Conservation (phyloP, 2,329 filamentous ascomycete genomes). For the Fusarium succisae region DNA sequence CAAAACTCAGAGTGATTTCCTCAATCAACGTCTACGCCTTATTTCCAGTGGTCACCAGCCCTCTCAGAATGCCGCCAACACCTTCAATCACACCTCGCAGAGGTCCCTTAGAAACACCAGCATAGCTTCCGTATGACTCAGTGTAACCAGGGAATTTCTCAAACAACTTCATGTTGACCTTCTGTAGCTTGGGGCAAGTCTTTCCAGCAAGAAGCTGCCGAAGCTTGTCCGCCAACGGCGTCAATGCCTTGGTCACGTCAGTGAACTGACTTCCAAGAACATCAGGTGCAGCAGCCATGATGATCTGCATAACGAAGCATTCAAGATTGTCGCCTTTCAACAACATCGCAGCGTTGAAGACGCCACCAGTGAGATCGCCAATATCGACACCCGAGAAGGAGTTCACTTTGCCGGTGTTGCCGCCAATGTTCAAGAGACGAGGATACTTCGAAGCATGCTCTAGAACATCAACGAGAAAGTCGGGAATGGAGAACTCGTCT, state of each 20-base stretch:
- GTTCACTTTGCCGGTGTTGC: constrained; percentile 2
- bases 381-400: not conserved
- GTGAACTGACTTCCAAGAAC: constrained; percentile 6
- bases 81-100: not conserved
- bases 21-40: not conserved
- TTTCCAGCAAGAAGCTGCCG: not conserved
- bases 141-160: constrained; percentile 8
- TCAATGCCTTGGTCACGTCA: not conserved
- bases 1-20: rapidly evolving
- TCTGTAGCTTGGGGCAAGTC: not conserved
- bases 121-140: constrained; percentile 18
- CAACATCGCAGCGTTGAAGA: constrained; percentile 53
- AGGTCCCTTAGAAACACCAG: constrained; percentile 4
- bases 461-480: constrained; percentile 1
- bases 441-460: constrained; percentile 1
- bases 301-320: constrained; percentile 51
- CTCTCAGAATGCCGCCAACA: not conserved
- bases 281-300: constrained; percentile 26
- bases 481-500: not conserved
- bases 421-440: not conserved
- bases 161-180: constrained; percentile 8
- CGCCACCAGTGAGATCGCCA: constrained; percentile 51
- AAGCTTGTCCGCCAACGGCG: not conserved
- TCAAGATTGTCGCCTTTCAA: constrained; percentile 57
- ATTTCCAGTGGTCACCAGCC: not conserved